Percentiles rank a stretch among this genome's conserved stretches.
Conservation (phyloP, 2,329 filamentous ascomycete genomes). For the Phaeosphaeria sp. region DNA sequence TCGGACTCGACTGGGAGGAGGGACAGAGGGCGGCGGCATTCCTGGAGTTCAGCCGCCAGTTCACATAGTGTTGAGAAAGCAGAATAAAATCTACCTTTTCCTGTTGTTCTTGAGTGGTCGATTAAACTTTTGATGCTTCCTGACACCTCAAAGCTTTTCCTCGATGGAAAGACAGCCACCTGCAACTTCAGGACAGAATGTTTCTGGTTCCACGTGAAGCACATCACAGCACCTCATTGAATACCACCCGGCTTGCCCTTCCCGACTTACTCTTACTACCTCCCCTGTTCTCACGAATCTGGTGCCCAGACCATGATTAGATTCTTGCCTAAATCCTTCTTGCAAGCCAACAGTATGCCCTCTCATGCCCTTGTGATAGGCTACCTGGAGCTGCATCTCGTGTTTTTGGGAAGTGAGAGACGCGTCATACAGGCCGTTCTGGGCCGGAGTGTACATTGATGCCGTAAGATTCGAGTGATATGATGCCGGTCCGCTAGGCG, state of each 20-base stretch:
- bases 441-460: background rate
- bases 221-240: no score
- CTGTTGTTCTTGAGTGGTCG: background rate
- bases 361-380: background rate
- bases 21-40: background rate
- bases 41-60: background rate
- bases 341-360: background rate
- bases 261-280: no score
- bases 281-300: no score
- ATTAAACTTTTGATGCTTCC: background rate
- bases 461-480: background rate
- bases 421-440: background rate
- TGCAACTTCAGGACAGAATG: background rate
- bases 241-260: no score
- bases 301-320: background rate
- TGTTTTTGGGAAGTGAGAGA: background rate
- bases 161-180: background rate
- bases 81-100: background rate
- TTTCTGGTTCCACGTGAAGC: background rate
- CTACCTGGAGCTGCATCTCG: background rate
- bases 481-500: background rate
- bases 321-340: background rate
- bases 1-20: background rate
- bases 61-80: background rate
- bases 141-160: background rate